Percentiles rank a stretch among this genome's conserved stretches.
These are phyloP conservation scores for Magnolia officinalis DNA, from an alignment of 164 flowering plant species.

Conservation along the genomic window DNA sequence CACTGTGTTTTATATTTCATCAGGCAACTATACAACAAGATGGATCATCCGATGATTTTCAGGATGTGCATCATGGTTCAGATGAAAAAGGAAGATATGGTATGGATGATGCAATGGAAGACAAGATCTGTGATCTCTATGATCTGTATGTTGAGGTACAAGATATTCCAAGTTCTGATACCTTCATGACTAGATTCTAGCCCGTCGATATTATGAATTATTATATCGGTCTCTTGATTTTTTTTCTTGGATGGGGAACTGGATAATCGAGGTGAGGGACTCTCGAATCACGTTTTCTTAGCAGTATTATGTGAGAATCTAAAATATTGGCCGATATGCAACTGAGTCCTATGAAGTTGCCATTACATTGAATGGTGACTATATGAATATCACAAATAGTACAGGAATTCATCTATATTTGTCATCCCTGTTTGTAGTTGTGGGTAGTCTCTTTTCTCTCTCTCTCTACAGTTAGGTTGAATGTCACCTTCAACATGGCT, in stretches of 20 bases:
- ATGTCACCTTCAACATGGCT: too few relatives aligned
- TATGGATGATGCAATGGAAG: slow-evolving; percentile 79
- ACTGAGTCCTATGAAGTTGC: too few relatives aligned
- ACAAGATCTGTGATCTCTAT: slow-evolving; percentile 90
- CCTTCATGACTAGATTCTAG: neutral
- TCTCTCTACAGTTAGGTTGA: too few relatives aligned
- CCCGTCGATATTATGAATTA: neutral
- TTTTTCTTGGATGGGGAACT: slow-evolving; percentile 43
- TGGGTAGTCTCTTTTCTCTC: too few relatives aligned
- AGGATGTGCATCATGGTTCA: slow-evolving; percentile 32
- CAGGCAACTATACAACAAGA: slow-evolving; percentile 54
- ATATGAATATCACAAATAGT: too few relatives aligned
- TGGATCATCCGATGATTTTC: slow-evolving; percentile 66
- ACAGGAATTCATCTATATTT: too few relatives aligned
- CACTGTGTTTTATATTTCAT: slow-evolving; percentile 4
- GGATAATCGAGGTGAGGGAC: too few relatives aligned
- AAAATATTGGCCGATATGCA: too few relatives aligned
- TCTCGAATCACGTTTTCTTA: too few relatives aligned
- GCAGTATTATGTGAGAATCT: too few relatives aligned
- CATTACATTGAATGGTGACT: too few relatives aligned
- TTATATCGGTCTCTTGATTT: neutral
- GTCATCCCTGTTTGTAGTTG: too few relatives aligned
- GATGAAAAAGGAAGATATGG: slow-evolving; percentile 55
- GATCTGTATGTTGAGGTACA: slow-evolving; percentile 86
- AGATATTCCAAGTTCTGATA: neutral